Evolutionary conservation across 345 rosid species (phyloP).

Genomic region (Viola odorata): DNA sequence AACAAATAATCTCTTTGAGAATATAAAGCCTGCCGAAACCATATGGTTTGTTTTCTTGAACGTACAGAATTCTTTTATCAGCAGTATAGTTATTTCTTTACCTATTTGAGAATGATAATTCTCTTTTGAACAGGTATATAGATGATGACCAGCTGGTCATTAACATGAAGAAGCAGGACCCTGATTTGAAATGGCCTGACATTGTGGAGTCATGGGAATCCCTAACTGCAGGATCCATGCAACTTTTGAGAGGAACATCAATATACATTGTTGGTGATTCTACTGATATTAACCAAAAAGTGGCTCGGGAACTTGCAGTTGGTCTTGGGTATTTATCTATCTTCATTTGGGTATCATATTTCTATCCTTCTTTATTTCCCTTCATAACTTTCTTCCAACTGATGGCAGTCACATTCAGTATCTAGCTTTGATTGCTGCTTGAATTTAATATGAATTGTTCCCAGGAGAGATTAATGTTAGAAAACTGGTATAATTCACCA

Average conservation of each 20-base stretch:
- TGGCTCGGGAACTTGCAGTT: conserved; percentile 68
- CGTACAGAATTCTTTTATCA: conserved; percentile 2
- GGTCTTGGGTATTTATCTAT: conserved; percentile 62
- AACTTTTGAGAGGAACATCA: conserved; percentile 79
- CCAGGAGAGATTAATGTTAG: too few relatives aligned
- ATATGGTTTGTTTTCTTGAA: conserved; percentile 52
- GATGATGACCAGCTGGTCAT: conserved; percentile 78
- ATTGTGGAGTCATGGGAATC: conserved; percentile 91
- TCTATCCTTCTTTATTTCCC: too few relatives aligned
- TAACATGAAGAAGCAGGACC: conserved; percentile 79
- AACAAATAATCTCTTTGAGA: conserved; percentile 60
- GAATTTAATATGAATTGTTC: too few relatives aligned
- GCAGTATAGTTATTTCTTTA: background rate
- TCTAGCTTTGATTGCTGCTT: too few relatives aligned
- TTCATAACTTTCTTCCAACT: too few relatives aligned
- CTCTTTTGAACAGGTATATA: conserved; percentile 49
- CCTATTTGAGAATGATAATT: background rate
- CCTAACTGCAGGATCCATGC: conserved; percentile 61
- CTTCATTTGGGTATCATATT: conserved; percentile 1
- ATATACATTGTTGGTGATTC: conserved; percentile 68
- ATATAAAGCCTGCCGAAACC: conserved; percentile 69
- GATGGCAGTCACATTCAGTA: too few relatives aligned
- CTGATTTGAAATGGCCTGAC: conserved; percentile 83
- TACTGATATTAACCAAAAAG: conserved; percentile 70
- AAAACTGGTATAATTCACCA: too few relatives aligned